Evolutionary conservation across 1,139 yeast genomes (phyloP).

Genomic region (Yamadazyma jaroonii): DNA sequence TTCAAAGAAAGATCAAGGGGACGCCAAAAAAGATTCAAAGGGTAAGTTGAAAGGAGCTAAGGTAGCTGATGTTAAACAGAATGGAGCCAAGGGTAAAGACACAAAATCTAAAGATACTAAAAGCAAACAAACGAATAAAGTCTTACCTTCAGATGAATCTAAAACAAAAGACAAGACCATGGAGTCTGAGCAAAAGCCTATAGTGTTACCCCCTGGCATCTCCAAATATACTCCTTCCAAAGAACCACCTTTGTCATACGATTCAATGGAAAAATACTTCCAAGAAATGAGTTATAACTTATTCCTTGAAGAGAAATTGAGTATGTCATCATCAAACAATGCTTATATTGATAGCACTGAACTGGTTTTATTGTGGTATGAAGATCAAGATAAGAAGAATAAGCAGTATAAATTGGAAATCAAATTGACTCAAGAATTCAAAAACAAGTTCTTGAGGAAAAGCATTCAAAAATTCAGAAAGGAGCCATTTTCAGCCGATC

Average conservation of each 20-base stretch:
- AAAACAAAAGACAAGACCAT: not conserved
- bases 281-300: constrained; percentile 59
- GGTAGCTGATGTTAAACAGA: no score
- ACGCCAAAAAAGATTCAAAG: not conserved
- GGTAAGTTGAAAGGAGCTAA: not conserved
- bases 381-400: constrained; percentile 42
- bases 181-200: not conserved
- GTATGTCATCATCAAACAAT: constrained; percentile 31
- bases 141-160: not conserved
- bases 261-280: constrained; percentile 50
- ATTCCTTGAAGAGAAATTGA: constrained; percentile 58
- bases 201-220: constrained; percentile 25
- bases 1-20: not conserved
- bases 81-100: constrained; percentile 3
- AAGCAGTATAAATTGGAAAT: constrained; percentile 37
- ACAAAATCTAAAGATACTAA: not conserved
- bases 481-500: constrained; percentile 47
- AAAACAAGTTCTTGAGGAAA: constrained; percentile 42
- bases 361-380: constrained; percentile 51
- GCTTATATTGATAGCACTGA: constrained; percentile 33
- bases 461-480: constrained; percentile 41
- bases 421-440: constrained; percentile 34
- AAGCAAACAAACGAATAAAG: not conserved
- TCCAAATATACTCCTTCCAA: constrained; percentile 26
- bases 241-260: constrained; percentile 46